Percentiles rank a stretch among this genome's conserved stretches.
Conservation (phyloP, 305 asterid genomes). For the Nicotiana rustica region DNA sequence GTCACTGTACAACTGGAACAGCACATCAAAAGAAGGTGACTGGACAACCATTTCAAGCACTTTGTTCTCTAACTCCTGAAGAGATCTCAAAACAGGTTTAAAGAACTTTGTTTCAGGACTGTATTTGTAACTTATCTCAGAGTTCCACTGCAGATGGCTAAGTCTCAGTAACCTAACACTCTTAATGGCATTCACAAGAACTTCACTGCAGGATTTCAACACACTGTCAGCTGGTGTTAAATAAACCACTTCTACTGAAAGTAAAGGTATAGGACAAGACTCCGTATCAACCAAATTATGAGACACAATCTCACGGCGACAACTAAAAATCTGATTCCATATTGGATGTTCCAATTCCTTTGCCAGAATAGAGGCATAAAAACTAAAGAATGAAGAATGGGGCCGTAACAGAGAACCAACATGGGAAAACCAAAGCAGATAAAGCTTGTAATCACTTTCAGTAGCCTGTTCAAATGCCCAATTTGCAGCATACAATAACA, state of each 20-base stretch:
- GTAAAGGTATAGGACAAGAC: constrained; percentile 53
- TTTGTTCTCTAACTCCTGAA: constrained; percentile 65
- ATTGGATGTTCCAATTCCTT: constrained; percentile 73
- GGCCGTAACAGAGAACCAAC: constrained; percentile 65
- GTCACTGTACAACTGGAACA: constrained; percentile 56
- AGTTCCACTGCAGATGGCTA: constrained; percentile 82
- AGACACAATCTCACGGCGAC: constrained; percentile 56
- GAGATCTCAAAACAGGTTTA: constrained; percentile 53
- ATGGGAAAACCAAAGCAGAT: constrained; percentile 80
- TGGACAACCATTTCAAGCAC: constrained; percentile 67
- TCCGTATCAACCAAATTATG: constrained; percentile 42
- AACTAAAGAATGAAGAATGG: constrained; percentile 54
- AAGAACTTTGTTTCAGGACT: constrained; percentile 48
- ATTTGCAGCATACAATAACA: constrained; percentile 77
- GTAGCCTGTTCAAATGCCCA: constrained; percentile 94
- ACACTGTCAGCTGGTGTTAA: constrained; percentile 47
- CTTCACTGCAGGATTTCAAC: constrained; percentile 47
- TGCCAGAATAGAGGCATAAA: constrained; percentile 58
- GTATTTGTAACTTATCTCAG: constrained; percentile 49
- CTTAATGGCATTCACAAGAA: constrained; percentile 58
- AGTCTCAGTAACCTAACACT: constrained; percentile 66
- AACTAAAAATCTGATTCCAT: constrained; percentile 65
- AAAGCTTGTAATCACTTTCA: constrained; percentile 71
- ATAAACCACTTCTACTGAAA: constrained; percentile 60
- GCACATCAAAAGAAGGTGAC: constrained; percentile 64